A percentile compares a stretch with the other conserved stretches of the same genome.
Conservation (phyloP, 345 rosid genomes). For the Noccaea caerulescens region DNA sequence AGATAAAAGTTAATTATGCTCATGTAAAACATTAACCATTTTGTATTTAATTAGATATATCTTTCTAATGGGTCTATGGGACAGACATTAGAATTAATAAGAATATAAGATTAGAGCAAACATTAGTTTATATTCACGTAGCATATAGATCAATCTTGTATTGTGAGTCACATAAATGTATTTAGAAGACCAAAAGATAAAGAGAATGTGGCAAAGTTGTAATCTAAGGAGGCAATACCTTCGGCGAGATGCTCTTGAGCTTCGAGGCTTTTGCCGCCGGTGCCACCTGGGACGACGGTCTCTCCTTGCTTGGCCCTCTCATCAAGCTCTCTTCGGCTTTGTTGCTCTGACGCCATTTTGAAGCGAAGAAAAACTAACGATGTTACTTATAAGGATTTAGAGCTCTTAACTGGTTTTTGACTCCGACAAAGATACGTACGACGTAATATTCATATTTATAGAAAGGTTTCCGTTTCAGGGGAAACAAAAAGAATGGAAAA, state of each 20-base stretch:
- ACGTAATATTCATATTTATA: slow-evolving; percentile 28
- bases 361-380: not conserved
- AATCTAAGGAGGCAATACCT: slow-evolving; percentile 41
- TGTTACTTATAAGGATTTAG: not conserved
- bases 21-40: too few relatives aligned
- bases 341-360: slow-evolving; percentile 53
- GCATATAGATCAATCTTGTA: not conserved
- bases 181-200: not conserved
- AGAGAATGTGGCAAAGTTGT: not conserved
- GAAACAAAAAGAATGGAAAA: not conserved
- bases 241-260: slow-evolving; percentile 89
- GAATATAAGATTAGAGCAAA: too few relatives aligned
- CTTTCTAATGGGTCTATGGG: too few relatives aligned
- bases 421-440: slow-evolving; percentile 31
- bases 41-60: too few relatives aligned
- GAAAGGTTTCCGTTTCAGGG: not conserved
- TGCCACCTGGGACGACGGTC: slow-evolving; percentile 77
- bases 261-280: slow-evolving; percentile 87
- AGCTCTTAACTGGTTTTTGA: slow-evolving; percentile 17
- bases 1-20: too few relatives aligned
- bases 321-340: slow-evolving; percentile 61
- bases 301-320: slow-evolving; percentile 73
- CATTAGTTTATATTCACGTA: not conserved
- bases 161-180: not conserved
- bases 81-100: too few relatives aligned